These are phyloP conservation scores for Trichocladium uniseriatum DNA, from an alignment of 495 filamentous ascomycete species.

Conservation along the genomic window DNA sequence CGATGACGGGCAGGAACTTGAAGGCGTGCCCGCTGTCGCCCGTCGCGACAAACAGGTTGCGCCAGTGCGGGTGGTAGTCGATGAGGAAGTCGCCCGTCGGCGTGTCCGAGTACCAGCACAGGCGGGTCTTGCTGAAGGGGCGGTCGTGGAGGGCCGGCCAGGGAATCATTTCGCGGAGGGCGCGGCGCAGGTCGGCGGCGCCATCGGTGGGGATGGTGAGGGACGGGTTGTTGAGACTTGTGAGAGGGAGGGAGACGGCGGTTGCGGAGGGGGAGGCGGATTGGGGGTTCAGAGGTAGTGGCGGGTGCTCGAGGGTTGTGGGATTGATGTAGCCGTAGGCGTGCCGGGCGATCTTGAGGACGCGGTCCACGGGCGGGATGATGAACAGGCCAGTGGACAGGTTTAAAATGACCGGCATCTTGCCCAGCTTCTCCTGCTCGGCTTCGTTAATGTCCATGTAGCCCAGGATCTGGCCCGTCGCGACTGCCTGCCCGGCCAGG, in stretches of 20 bases:
- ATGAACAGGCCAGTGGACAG: constrained; percentile 73
- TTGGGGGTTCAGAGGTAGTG: constrained; percentile 32
- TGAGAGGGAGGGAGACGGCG: constrained; percentile 39
- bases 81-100: constrained; percentile 73
- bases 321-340: constrained; percentile 75
- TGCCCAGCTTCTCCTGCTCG: constrained; percentile 53
- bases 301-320: constrained; percentile 27
- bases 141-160: constrained; percentile 45
- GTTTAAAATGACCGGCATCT: constrained; percentile 70
- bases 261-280: background rate
- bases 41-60: constrained; percentile 67
- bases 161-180: constrained; percentile 54
- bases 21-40: constrained; percentile 82
- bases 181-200: constrained; percentile 49
- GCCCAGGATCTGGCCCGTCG: constrained; percentile 71
- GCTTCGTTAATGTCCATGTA: constrained; percentile 62
- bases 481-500: constrained; percentile 60
- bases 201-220: constrained; percentile 50
- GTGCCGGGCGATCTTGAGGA: constrained; percentile 78
- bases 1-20: constrained; percentile 83
- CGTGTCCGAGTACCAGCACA: constrained; percentile 91
- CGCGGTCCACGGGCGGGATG: constrained; percentile 60
- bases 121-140: constrained; percentile 56
- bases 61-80: constrained; percentile 59
- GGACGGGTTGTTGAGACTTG: constrained; percentile 33